Evolutionary conservation across 306 rosid species (phyloP).

Genomic region (Clitoria ternatea): DNA sequence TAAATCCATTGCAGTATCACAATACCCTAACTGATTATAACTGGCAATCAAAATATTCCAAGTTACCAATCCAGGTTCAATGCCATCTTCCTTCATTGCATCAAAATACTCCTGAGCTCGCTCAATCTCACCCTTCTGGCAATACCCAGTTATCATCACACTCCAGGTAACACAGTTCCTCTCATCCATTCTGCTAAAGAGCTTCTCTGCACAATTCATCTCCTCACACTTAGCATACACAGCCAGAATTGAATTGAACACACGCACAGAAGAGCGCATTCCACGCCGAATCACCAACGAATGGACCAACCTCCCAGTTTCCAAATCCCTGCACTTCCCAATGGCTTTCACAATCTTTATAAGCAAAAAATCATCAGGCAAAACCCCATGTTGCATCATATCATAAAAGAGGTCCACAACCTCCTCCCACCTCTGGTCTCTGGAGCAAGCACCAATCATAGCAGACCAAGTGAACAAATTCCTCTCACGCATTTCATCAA

Average conservation of each 20-base stretch:
- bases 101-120: conserved; percentile 58
- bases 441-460: conserved; percentile 75
- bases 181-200: conserved; percentile 59
- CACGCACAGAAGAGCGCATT: conserved; percentile 33
- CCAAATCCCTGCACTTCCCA: conserved; percentile 54
- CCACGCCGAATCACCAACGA: conserved; percentile 57
- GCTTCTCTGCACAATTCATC: conserved; percentile 50
- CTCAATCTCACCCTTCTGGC: conserved; percentile 52
- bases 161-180: conserved; percentile 70
- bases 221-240: conserved; percentile 70
- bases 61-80: conserved; percentile 63
- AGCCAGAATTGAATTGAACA: conserved; percentile 57
- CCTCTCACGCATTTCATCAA: conserved; percentile 70
- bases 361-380: conserved; percentile 71
- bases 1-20: conserved; percentile 64
- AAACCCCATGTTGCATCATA: conserved; percentile 60
- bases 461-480: conserved; percentile 97
- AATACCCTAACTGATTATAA: conserved; percentile 61
- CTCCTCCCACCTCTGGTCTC: conserved; percentile 64
- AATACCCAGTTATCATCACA: conserved; percentile 65
- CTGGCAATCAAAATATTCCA: conserved; percentile 80
- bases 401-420: conserved; percentile 56
- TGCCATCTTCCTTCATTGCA: conserved; percentile 57
- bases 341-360: conserved; percentile 81
- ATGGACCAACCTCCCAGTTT: conserved; percentile 57